phyloP scores from a whole-genome alignment of 2,329 filamentous ascomycete species.

The Malbranchea cinnamomea region DNA sequence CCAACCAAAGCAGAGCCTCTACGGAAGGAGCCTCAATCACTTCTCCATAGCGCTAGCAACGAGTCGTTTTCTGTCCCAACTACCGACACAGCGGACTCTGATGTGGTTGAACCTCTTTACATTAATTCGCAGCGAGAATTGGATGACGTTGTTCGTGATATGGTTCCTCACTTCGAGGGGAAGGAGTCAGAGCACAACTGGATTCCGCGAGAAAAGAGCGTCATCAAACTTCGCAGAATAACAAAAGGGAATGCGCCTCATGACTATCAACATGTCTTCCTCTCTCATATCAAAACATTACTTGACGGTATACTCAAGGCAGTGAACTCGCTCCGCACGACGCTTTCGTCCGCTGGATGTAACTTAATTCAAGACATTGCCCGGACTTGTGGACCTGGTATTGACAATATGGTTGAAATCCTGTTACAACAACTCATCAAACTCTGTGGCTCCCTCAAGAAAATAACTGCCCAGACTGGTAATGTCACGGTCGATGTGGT shows the following conservation, averaged over 20 bases:
- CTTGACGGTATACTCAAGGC: constrained; percentile 83
- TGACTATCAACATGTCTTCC: constrained; percentile 58
- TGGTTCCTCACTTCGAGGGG: constrained; percentile 71
- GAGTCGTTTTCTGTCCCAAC: constrained; percentile 8
- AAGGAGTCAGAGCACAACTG: constrained; percentile 85
- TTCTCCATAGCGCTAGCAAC: constrained; percentile 8
- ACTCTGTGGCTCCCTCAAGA: constrained; percentile 78
- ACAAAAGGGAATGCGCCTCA: constrained; percentile 69
- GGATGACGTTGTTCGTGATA: constrained; percentile 73
- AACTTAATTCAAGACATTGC: constrained; percentile 74
- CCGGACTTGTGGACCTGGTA: constrained; percentile 54
- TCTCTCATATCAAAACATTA: constrained; percentile 55
- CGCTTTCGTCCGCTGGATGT: constrained; percentile 75
- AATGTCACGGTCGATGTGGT: constrained; percentile 69
- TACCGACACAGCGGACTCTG: constrained; percentile 36
- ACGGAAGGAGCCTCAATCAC: constrained; percentile 6
- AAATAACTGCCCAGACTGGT: constrained; percentile 74
- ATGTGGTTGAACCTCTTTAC: constrained; percentile 64
- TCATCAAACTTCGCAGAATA: constrained; percentile 60
- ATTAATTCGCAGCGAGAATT: constrained; percentile 73
- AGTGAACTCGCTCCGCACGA: constrained; percentile 70
- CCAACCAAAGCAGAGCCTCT: constrained; percentile 6
- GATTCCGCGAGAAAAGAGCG: constrained; percentile 69
- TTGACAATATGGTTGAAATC: constrained; percentile 82
- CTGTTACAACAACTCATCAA: constrained; percentile 82